phyloP scores from a whole-genome alignment of 2,329 filamentous ascomycete species.

The Helminthosporium solani region DNA sequence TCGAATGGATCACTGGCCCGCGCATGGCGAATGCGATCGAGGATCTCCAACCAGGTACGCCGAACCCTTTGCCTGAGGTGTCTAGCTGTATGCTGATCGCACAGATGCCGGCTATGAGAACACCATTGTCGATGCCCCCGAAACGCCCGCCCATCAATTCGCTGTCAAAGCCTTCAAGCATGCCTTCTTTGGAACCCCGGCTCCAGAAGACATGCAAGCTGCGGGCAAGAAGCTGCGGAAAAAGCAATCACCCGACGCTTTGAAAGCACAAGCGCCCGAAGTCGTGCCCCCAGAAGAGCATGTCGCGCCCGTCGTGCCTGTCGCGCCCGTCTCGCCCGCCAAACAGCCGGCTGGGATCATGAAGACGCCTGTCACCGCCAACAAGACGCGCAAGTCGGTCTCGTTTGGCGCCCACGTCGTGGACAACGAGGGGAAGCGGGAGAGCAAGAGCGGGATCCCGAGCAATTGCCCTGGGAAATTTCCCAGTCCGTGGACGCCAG shows the following conservation, averaged over 20 bases:
- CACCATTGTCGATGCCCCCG: slow-evolving; percentile 56
- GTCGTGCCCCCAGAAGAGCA: slow-evolving; percentile 25
- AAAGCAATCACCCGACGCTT: slow-evolving; percentile 22
- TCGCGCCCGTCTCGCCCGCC: slow-evolving; percentile 50
- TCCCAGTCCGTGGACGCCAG: slow-evolving; percentile 54
- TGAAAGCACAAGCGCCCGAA: slow-evolving; percentile 21
- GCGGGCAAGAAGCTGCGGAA: slow-evolving; percentile 24
- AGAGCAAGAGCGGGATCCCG: slow-evolving; percentile 50
- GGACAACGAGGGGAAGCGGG: slow-evolving; percentile 56
- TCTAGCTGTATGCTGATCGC: slow-evolving; percentile 14
- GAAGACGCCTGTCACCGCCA: slow-evolving; percentile 61
- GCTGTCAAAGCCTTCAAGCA: slow-evolving; percentile 67
- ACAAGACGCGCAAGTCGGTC: slow-evolving; percentile 60
- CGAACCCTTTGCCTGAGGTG: neutral
- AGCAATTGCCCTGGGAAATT: slow-evolving; percentile 51
- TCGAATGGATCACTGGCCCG: slow-evolving; percentile 43
- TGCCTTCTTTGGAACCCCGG: slow-evolving; percentile 64
- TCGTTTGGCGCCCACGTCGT: slow-evolving; percentile 60
- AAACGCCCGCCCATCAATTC: slow-evolving; percentile 67
- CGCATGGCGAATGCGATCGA: slow-evolving; percentile 42
- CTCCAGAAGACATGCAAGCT: slow-evolving; percentile 47
- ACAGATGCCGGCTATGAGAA: slow-evolving; percentile 39
- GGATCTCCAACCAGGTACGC: slow-evolving; percentile 36
- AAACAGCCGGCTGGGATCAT: slow-evolving; percentile 62
- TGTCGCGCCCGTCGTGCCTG: slow-evolving; percentile 47